Conservation (phyloP, 176 grass and related monocot species). For the Elymus sibiricus region DNA sequence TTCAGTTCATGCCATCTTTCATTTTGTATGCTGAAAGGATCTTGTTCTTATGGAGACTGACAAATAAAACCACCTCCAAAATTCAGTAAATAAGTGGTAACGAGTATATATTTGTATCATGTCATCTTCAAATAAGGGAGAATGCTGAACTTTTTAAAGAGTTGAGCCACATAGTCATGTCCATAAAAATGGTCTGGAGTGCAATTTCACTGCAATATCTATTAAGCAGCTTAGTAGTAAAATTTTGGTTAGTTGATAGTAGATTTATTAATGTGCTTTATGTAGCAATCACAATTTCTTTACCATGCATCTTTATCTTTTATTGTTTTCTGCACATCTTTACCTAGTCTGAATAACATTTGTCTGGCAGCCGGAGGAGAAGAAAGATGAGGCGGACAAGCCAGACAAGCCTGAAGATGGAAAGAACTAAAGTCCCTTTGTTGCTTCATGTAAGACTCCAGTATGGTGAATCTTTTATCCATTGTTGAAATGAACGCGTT, state of each 20-base stretch:
- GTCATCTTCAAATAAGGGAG: neutral
- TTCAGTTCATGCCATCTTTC: neutral
- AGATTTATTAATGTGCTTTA: slow-evolving; percentile 1
- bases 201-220: neutral
- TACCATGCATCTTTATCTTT: slow-evolving; percentile 15
- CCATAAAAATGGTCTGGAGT: neutral
- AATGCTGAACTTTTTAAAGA: neutral
- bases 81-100: neutral
- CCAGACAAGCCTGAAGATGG: slow-evolving; percentile 64
- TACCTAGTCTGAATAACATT: slow-evolving; percentile 7
- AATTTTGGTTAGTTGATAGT: neutral
- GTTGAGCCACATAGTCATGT: neutral
- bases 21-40: neutral
- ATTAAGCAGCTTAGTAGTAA: neutral
- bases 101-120: neutral
- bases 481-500: neutral
- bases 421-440: slow-evolving; percentile 39
- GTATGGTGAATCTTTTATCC: neutral
- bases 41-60: neutral
- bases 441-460: slow-evolving; percentile 25
- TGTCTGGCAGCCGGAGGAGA: slow-evolving; percentile 55
- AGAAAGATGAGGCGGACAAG: slow-evolving; percentile 59
- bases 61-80: neutral
- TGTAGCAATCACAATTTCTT: neutral
- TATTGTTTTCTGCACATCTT: neutral